Percentiles rank a stretch among this genome's conserved stretches.
Conservation (phyloP, 192 early-diverging fungal genomes). For the Umbelopsis vinacea region DNA sequence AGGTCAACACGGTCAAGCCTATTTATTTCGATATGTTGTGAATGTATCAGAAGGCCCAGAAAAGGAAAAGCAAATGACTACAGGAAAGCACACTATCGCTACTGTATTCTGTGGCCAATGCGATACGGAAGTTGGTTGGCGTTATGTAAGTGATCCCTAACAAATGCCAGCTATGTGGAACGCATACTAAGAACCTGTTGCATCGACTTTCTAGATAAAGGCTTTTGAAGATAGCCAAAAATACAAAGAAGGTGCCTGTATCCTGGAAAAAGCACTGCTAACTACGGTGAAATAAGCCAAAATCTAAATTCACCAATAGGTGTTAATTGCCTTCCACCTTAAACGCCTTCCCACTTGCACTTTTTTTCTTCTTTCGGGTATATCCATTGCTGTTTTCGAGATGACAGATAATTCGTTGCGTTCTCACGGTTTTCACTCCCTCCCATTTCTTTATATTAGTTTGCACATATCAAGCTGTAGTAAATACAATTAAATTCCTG, state of each 20-base stretch:
- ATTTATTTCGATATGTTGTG: conserved; percentile 27
- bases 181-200: not conserved
- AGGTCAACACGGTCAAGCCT: conserved; percentile 40
- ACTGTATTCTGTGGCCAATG: conserved; percentile 38
- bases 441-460: no score
- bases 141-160: conserved; percentile 31
- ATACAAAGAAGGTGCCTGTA: conserved; percentile 45
- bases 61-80: conserved; percentile 33
- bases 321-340: not conserved
- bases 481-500: no score
- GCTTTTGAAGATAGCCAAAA: conserved; percentile 38
- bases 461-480: no score
- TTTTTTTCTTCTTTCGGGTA: not conserved
- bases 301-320: no score
- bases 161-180: not conserved
- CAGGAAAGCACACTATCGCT: conserved; percentile 33
- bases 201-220: conserved; percentile 30
- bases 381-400: no score
- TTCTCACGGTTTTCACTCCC: no score
- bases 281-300: conserved; percentile 11
- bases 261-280: conserved; percentile 34
- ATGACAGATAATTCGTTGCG: no score
- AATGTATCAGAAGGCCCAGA: conserved; percentile 33
- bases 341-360: not conserved
- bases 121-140: conserved; percentile 36